phyloP scores from a whole-genome alignment of 305 asterid species.

The Coffea humblotiana region DNA sequence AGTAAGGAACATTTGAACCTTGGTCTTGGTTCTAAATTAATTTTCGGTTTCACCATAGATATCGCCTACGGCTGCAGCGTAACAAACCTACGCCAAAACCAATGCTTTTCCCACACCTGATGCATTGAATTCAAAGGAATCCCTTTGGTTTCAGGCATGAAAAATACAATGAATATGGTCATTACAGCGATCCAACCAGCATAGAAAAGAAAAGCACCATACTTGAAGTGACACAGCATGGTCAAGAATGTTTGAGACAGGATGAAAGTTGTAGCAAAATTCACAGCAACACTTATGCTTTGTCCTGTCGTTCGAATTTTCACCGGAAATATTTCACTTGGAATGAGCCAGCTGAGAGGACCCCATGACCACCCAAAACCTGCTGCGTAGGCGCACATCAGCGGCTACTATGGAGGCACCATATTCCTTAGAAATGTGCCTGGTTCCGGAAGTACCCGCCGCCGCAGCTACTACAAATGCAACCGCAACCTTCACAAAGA shows the following conservation, averaged over 20 bases:
- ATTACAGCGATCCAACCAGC: constrained; percentile 20
- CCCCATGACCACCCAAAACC: constrained; percentile 32
- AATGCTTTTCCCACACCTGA: constrained; percentile 22
- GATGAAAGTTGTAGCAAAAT: constrained; percentile 15
- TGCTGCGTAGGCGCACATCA: constrained; percentile 23
- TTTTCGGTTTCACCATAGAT: not conserved
- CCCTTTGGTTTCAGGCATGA: constrained; percentile 25
- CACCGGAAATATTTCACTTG: constrained; percentile 26
- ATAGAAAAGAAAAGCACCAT: constrained; percentile 24
- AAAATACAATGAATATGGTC: constrained; percentile 20
- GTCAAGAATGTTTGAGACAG: constrained; percentile 21
- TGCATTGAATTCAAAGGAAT: constrained; percentile 17
- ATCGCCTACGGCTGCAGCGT: not conserved
- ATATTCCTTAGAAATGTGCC: constrained; percentile 6
- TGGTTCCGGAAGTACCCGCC: constrained; percentile 8
- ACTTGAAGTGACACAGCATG: constrained; percentile 25
- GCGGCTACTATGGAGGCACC: constrained; percentile 10
- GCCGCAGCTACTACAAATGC: constrained; percentile 2
- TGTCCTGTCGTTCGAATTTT: constrained; percentile 25
- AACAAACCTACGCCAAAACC: constrained; percentile 28
- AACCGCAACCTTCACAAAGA: constrained; percentile 12
- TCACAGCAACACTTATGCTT: constrained; percentile 23
- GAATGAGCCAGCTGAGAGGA: constrained; percentile 21
- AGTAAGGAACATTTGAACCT: not conserved
- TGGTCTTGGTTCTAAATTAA: not conserved